Percentiles rank a stretch among this genome's conserved stretches.
These are phyloP conservation scores for Hypoxylon sp. DNA, from an alignment of 2,329 filamentous ascomycete species.

Conservation along the genomic window DNA sequence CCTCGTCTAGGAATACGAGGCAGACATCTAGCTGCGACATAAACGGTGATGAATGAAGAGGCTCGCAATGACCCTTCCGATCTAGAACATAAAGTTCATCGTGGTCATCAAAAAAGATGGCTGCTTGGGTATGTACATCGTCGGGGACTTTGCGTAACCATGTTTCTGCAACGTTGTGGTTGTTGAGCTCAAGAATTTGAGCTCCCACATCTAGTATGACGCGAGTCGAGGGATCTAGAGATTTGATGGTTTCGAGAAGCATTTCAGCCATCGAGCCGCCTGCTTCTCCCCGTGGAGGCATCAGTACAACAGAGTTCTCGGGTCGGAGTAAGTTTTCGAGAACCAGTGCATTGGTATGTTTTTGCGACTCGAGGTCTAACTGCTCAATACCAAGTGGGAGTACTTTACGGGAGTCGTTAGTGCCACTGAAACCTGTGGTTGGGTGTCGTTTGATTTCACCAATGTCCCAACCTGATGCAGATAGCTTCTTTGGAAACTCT, in stretches of 20 bases:
- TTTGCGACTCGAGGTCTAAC: constrained; percentile 61
- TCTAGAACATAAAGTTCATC: constrained; percentile 65
- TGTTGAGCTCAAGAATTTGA: constrained; percentile 70
- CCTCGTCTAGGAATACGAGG: constrained; percentile 74
- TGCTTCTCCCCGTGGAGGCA: constrained; percentile 22
- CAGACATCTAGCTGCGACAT: constrained; percentile 64
- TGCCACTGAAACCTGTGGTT: constrained; percentile 75
- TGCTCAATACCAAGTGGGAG: constrained; percentile 66
- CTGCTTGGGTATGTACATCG: constrained; percentile 49
- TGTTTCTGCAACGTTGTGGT: constrained; percentile 58
- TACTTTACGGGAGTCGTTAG: constrained; percentile 67
- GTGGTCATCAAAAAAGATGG: constrained; percentile 65
- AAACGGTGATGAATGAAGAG: constrained; percentile 67
- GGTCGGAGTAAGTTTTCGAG: constrained; percentile 64
- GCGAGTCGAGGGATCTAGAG: constrained; percentile 51
- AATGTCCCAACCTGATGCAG: constrained; percentile 74
- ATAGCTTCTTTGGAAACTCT: constrained; percentile 70
- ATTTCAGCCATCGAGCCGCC: constrained; percentile 48
- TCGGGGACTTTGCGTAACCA: constrained; percentile 58
- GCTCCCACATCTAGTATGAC: constrained; percentile 78
- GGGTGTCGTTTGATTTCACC: constrained; percentile 55
- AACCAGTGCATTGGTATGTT: constrained; percentile 74
- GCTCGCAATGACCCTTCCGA: constrained; percentile 54
- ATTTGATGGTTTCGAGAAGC: constrained; percentile 56
- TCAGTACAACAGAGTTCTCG: constrained; percentile 56